phyloP scores from a whole-genome alignment of 1,284 basidiomycete species.

The Marasmius tenuissimus region DNA sequence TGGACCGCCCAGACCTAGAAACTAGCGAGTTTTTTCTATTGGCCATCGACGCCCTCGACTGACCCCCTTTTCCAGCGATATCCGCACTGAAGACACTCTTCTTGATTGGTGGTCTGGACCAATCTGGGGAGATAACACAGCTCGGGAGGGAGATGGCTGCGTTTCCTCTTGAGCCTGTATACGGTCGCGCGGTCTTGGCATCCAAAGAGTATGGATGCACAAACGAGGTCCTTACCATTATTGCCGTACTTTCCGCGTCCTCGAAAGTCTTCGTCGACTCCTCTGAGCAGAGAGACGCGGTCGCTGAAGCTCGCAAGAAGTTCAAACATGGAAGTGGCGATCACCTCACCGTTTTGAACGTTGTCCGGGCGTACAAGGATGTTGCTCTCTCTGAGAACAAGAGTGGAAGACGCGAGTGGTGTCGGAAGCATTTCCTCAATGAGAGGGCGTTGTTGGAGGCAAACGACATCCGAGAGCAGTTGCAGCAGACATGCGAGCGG shows the following conservation, averaged over 20 bases:
- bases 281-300: constrained; percentile 69
- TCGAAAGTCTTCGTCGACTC: constrained; percentile 75
- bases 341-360: constrained; percentile 87
- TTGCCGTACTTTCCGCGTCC: constrained; percentile 78
- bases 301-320: constrained; percentile 67
- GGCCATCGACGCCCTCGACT: not conserved
- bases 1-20: constrained; percentile 79
- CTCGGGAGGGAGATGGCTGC: constrained; percentile 78
- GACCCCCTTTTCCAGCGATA: constrained; percentile 42
- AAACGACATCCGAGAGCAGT: constrained; percentile 78
- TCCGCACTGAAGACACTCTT: constrained; percentile 77
- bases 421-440: constrained; percentile 81
- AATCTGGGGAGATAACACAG: constrained; percentile 61
- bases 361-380: constrained; percentile 78
- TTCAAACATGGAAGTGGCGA: constrained; percentile 88
- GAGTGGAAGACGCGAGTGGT: constrained; percentile 70
- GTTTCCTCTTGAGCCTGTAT: constrained; percentile 85
- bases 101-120: constrained; percentile 74
- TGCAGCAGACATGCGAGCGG: constrained; percentile 66
- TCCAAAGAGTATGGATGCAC: constrained; percentile 73
- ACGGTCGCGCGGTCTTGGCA: constrained; percentile 75
- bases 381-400: constrained; percentile 46
- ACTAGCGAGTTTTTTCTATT: constrained; percentile 49
- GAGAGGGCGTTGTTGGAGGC: constrained; percentile 87
- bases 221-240: constrained; percentile 73